Base-by-base conservation (phyloP, 208 protist species). In the Crithidia brevicula region DNA sequence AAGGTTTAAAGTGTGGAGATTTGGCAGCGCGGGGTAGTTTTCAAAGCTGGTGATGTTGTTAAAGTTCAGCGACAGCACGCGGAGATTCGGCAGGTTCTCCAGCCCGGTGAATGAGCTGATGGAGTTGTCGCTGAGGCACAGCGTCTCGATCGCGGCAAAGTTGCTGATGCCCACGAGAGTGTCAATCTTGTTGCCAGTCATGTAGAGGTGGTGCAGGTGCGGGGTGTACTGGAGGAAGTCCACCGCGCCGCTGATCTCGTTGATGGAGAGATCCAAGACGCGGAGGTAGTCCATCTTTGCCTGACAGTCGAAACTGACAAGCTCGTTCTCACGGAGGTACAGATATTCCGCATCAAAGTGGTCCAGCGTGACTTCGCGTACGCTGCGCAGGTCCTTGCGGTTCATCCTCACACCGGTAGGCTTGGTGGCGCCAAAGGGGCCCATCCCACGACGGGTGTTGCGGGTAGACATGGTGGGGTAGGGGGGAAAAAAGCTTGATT, bases 61-160 rank as follows among this genome's bases (percentile, higher is more conserved):
- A 80, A 96, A 96, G 82, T 96, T 97, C 43, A 97, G 81, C 38
- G 91, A 96, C 52, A 97, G 88, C 52, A 97, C 91, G 11, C 93
- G 88, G 22, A 97, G 79, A 64, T 88, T 88, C 27, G 88, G 93
- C 51, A 97, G 72, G 63, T 88, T 88, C 42, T 91, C 81, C 33
- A 97, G 85, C 3, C 93, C 91, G 50, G 90, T 87, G 71, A 97
- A 97, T 74, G 79, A 93, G 77, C 68, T 89, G 80, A 97, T 96
- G 46, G 72, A 71, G 79, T 97, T 97, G 82, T 96, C 91, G 72
- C 88, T 95, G 42, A 97, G 83, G 75, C 91, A 96, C 52, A 97
- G 78, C 33, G 93, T 96, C 77, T 97, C 91, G 42, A 97, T 77
- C 10, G 80, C 71, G 25, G 81, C 60, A 69, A 96, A 85, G 63